phyloP scores from a whole-genome alignment of 768 basidiomycete genomes.

The Asterophora lycoperdoides region DNA sequence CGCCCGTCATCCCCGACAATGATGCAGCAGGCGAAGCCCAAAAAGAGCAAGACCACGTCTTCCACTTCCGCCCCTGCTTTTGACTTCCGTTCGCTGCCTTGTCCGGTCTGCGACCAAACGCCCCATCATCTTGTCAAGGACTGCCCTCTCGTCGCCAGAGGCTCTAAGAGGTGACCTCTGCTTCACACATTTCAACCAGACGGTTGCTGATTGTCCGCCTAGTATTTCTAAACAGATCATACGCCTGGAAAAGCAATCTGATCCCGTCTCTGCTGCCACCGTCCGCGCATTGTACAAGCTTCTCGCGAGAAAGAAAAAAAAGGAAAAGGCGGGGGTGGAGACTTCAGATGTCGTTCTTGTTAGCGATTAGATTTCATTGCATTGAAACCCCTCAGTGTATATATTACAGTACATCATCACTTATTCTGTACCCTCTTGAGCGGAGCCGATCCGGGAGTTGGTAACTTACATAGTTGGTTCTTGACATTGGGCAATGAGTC shows the following conservation, averaged over 20 bases:
- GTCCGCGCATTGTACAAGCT: slow-evolving; percentile 37
- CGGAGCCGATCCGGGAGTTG: too few species aligned
- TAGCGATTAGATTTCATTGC: slow-evolving; percentile 10
- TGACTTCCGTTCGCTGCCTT: slow-evolving; percentile 22
- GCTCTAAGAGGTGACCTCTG: slow-evolving; percentile 46
- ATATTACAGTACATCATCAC: not conserved
- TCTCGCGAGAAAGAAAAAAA: slow-evolving; percentile 32
- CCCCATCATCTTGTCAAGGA: slow-evolving; percentile 39
- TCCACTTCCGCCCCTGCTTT: slow-evolving; percentile 19
- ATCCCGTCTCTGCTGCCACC: slow-evolving; percentile 31
- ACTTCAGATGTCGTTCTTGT: slow-evolving; percentile 21
- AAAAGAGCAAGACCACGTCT: slow-evolving; percentile 21
- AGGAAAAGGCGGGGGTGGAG: slow-evolving; percentile 9
- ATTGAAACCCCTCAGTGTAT: not conserved
- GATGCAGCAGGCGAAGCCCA: slow-evolving; percentile 31
- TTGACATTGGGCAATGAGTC: too few species aligned
- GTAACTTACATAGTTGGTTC: too few species aligned
- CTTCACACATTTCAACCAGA: not conserved
- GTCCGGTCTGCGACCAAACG: slow-evolving; percentile 44
- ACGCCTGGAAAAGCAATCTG: slow-evolving; percentile 39
- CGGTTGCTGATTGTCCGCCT: not conserved
- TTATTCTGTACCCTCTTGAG: too few species aligned
- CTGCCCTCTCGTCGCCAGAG: slow-evolving; percentile 53
- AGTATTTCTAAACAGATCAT: slow-evolving; percentile 43
- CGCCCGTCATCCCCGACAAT: slow-evolving; percentile 30